Evolutionary conservation across 2,329 filamentous ascomycete species (phyloP), one percentile per base, ranked within the genome.

Genomic region (Neofusicoccum parvum): DNA sequence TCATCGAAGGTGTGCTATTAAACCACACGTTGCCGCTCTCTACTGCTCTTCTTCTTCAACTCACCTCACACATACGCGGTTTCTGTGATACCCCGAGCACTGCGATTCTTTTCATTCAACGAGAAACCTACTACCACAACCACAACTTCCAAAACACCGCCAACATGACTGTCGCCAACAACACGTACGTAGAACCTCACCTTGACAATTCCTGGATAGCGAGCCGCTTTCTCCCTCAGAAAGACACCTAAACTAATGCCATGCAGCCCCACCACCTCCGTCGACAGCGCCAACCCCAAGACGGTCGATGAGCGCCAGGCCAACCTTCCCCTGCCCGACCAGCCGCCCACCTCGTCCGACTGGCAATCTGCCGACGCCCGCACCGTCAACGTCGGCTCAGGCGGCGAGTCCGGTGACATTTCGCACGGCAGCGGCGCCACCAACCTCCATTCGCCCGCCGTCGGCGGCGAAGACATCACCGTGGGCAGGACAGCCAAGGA

Each of bases 241-340:
- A 2, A 10, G 17, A 27, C 9, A 6, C 20, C 3, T 1, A 27
- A 27, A 14, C 54, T 65, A 37, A 65, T 14, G n/a, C 11, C 4
- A 14, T 10, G 9, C 14, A 65, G 63, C 12, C 80, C 95, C 92
- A 2, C 88, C 87, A 58, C 93, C 93, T 58, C 86, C 87, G 73
- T 97, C 94, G 71, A 97, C 93, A 71, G 90, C 92, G 73, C 97
- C 89, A 70, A 88, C 82, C 69, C 88, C 84, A 60, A 96, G 81
- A 66, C 93, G 92, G 46, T 94, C 74, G 86, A 88, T 62, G 80
- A 90, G 77, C 84, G 84, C 73, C 84, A 89, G 80, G 80, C 88
- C 76, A 92, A 92, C 79, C 88, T 96, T 37, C 90, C 91, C 60
- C 86, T 94, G 59, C 92, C 92, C 17, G 91, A 94, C 2, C 84